These are phyloP conservation scores for Colletotrichum sp. DNA, from an alignment of 2,329 filamentous ascomycete species.

Conservation along the genomic window DNA sequence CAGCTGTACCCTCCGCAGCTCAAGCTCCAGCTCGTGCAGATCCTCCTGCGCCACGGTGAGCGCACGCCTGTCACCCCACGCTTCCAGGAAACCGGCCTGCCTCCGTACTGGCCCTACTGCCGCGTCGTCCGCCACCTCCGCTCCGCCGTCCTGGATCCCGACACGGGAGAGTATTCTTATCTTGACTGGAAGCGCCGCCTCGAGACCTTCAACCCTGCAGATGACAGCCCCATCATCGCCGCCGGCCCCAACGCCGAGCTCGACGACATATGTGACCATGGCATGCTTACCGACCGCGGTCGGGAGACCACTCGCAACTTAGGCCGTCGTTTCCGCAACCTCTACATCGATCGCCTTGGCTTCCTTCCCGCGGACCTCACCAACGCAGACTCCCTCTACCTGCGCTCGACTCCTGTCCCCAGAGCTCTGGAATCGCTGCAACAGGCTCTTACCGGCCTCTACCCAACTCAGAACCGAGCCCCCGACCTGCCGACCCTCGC, in stretches of 20 bases:
- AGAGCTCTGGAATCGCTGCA: slow-evolving; percentile 80
- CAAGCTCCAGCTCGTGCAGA: slow-evolving; percentile 87
- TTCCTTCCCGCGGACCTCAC: slow-evolving; percentile 69
- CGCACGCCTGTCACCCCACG: slow-evolving; percentile 87
- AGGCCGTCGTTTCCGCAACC: slow-evolving; percentile 68
- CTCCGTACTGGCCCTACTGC: slow-evolving; percentile 88
- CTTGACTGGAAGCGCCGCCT: slow-evolving; percentile 73
- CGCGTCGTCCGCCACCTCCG: slow-evolving; percentile 74
- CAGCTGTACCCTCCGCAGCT: slow-evolving; percentile 81
- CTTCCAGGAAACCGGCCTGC: slow-evolving; percentile 79
- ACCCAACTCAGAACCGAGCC: slow-evolving; percentile 58
- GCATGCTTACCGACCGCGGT: slow-evolving; percentile 78
- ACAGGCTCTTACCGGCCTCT: slow-evolving; percentile 76
- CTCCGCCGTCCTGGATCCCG: slow-evolving; percentile 51
- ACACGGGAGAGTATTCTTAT: slow-evolving; percentile 43
- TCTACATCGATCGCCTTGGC: slow-evolving; percentile 77
- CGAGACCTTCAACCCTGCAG: slow-evolving; percentile 76
- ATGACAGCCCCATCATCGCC: slow-evolving; percentile 72
- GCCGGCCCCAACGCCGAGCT: slow-evolving; percentile 70
- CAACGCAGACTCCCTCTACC: slow-evolving; percentile 65
- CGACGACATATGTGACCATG: slow-evolving; percentile 81
- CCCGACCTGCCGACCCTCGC: slow-evolving; percentile 63
- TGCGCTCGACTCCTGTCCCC: slow-evolving; percentile 76
- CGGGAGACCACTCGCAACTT: slow-evolving; percentile 74
- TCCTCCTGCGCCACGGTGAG: slow-evolving; percentile 81